A percentile compares a stretch with the other conserved stretches of the same genome.
These are phyloP conservation scores for Ophiostoma ulmi DNA, from an alignment of 2,329 filamentous ascomycete species.

Conservation along the genomic window DNA sequence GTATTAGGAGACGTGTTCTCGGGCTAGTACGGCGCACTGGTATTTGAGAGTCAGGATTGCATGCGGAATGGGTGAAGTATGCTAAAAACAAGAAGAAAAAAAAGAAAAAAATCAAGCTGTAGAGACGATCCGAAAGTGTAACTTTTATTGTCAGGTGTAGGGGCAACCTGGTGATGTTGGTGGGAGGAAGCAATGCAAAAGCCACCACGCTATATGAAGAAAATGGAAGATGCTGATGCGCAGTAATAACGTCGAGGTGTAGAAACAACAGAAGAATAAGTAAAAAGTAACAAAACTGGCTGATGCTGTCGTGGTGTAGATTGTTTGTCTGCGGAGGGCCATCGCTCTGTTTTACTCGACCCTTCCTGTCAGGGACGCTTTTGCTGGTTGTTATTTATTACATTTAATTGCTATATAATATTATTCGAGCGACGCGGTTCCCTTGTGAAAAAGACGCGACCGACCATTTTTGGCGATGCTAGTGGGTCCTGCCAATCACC, in stretches of 20 bases:
- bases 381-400: constrained; percentile 9
- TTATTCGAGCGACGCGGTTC: constrained; percentile 10
- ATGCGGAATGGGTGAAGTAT: neutral
- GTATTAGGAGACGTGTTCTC: neutral
- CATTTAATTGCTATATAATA: constrained; percentile 11
- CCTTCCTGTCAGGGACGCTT: constrained; percentile 9
- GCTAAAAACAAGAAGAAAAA: too few relatives aligned
- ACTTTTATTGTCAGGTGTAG: neutral
- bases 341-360: constrained; percentile 5
- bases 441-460: constrained; percentile 16
- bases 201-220: neutral
- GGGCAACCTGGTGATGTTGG: neutral
- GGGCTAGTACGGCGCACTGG: neutral
- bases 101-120: neutral
- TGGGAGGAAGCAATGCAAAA: neutral
- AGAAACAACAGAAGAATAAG: neutral
- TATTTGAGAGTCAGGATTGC: neutral
- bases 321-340: constrained; percentile 3
- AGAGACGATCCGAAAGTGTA: neutral
- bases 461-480: constrained; percentile 14
- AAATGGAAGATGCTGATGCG: neutral
- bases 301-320: constrained; percentile 8
- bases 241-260: neutral
- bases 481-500: constrained; percentile 10
- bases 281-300: neutral